Base-by-base conservation (phyloP, 306 rosid species). In the Purshia tridentata region DNA sequence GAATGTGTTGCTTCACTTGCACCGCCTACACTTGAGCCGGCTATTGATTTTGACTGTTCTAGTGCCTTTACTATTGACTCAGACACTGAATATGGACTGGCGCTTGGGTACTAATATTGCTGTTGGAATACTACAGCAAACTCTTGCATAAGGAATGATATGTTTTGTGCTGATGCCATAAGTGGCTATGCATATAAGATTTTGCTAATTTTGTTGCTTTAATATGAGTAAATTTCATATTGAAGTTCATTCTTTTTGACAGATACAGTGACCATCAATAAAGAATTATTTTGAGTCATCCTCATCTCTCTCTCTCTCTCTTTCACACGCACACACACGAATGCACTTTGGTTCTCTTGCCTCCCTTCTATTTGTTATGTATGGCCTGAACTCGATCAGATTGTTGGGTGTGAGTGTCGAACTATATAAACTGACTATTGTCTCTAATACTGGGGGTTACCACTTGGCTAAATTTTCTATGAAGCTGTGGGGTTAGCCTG, bases 1-100 rank as follows among this genome's bases (percentile, higher is more conserved):
- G 80, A 81, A 0, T 88, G 94, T 56, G 83, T 90, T 65, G 88
- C 73, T 20, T 72, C 93, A 5, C 85, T 83, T 51, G 84, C 63
- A 2, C 91, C 93, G 0, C 79, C 82, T 8, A 82, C 72, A 72
- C 44, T 67, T 48, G 83, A 86, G 22, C 54, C 87, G 5, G 13
- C 73, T 20, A 23, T 23, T 8, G 49, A 22, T 4, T 62, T 73
- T 39, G 67, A 69, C 63, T 69, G 52, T 9, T 69, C 74, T 44
- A 58, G n/a, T 53, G 74, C 64, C 8, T 19, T 70, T 20, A 15
- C 66, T 9, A 60, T 42, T 53, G 59, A 4, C 3, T 69, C 60
- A 52, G 49, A 51, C 18, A n/a, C 9, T 50, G 73, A 68, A 49
- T 35, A 67, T 6, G 45, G 44, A 29, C 19, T 7, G 4, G 42